These are phyloP conservation scores for Phytopythium oedochilum DNA, from an alignment of 352 stramenopile genomes.

Conservation along the genomic window DNA sequence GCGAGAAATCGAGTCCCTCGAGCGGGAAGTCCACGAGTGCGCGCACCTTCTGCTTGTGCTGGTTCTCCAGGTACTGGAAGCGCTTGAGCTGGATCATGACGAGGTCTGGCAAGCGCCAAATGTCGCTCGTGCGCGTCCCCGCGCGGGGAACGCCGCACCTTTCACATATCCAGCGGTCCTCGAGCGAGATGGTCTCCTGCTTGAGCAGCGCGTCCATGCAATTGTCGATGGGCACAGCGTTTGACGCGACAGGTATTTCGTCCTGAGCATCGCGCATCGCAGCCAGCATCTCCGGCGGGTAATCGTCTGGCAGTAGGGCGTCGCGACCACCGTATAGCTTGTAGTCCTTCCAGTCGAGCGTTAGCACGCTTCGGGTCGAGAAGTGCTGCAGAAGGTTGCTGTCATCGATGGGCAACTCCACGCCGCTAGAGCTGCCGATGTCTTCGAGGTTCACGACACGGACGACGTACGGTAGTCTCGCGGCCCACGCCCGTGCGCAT, in stretches of 20 bases:
- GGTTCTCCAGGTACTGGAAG: slow-evolving; percentile 85
- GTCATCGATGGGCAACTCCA: slow-evolving; percentile 36
- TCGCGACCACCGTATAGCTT: slow-evolving; percentile 21
- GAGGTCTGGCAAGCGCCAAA: slow-evolving; percentile 74
- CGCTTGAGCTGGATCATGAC: slow-evolving; percentile 89
- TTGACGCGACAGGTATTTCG: slow-evolving; percentile 23
- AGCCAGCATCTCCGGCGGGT: slow-evolving; percentile 17
- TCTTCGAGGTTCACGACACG: slow-evolving; percentile 62
- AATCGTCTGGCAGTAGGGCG: slow-evolving; percentile 19
- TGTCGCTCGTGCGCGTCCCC: slow-evolving; percentile 48
- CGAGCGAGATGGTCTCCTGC: slow-evolving; percentile 60
- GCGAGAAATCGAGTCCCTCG: slow-evolving; percentile 72
- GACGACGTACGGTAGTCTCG: slow-evolving; percentile 40
- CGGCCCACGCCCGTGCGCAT: slow-evolving; percentile 3
- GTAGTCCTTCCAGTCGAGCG: slow-evolving; percentile 58
- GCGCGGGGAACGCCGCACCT: slow-evolving; percentile 55
- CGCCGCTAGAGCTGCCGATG: slow-evolving; percentile 28
- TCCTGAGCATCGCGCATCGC: slow-evolving; percentile 6
- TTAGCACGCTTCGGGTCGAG: slow-evolving; percentile 67
- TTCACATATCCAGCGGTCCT: slow-evolving; percentile 76
- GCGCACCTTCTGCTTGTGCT: slow-evolving; percentile 80
- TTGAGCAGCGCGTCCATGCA: slow-evolving; percentile 76
- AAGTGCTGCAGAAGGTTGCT: slow-evolving; percentile 68
- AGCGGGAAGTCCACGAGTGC: slow-evolving; percentile 78
- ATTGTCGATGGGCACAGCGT: slow-evolving; percentile 41